Percentiles rank a stretch among this genome's conserved stretches.
phyloP scores from a whole-genome alignment of 139 green algal genomes.

The Medakamo hakoo region DNA sequence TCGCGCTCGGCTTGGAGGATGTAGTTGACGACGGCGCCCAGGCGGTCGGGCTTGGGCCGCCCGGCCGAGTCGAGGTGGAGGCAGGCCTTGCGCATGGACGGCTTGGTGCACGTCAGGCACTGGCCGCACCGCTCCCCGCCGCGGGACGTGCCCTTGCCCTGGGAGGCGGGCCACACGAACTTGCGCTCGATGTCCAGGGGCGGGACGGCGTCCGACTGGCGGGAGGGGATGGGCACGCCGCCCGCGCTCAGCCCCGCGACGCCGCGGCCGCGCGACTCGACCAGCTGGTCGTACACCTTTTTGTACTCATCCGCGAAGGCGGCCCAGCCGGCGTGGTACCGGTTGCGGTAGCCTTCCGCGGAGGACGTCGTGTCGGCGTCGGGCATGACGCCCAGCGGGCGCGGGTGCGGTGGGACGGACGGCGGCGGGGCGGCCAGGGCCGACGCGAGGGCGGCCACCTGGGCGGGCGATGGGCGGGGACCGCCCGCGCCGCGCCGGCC shows the following conservation, averaged over 20 bases:
- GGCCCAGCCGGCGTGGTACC: conserved; percentile 30
- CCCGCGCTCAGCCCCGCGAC: conserved; percentile 8
- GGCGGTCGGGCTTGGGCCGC: background rate
- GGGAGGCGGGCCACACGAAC: background rate
- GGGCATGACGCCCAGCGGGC: no score
- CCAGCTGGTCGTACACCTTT: conserved; percentile 18
- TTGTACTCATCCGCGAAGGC: conserved; percentile 9
- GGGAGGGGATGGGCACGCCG: no score
- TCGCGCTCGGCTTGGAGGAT: background rate
- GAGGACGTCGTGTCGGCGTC: background rate
- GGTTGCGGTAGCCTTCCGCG: conserved; percentile 30
- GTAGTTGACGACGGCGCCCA: background rate
- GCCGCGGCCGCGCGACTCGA: conserved; percentile 12
- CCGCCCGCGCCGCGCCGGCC: conserved; percentile 7
- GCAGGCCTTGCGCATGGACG: conserved; percentile 28
- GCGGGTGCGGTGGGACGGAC: no score
- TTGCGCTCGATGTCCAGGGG: background rate
- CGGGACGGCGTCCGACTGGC: background rate
- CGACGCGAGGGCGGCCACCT: conserved; percentile 7
- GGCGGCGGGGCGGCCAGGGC: background rate
- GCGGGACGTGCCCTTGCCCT: conserved; percentile 10
- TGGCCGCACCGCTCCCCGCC: conserved; percentile 17
- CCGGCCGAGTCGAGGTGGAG: conserved; percentile 13
- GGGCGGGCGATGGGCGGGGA: conserved; percentile 3
- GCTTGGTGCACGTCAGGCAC: conserved; percentile 26